Conservation (phyloP, 2,329 filamentous ascomycete species). For the Ceratocystis smalleyi region DNA sequence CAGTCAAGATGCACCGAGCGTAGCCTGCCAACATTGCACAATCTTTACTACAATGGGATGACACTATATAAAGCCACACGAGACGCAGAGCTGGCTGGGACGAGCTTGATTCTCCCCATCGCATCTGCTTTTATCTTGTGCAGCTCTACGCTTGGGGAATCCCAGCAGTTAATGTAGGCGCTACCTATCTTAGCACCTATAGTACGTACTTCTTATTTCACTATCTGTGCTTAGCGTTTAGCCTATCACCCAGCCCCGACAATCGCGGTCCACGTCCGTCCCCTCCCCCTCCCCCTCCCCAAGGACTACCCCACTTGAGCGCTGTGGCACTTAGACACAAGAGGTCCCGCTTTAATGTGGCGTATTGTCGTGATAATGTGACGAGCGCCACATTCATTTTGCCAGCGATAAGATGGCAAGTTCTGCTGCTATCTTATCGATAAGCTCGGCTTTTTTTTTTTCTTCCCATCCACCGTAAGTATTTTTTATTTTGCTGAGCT, state of each 20-base stretch:
- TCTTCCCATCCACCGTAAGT: neutral
- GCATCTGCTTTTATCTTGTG: too few species aligned
- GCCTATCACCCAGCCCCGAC: too few species aligned
- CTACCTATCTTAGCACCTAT: neutral
- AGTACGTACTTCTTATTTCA: neutral
- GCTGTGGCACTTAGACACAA: constrained; percentile 5
- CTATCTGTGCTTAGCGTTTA: neutral
- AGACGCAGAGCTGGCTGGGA: neutral
- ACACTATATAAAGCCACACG: neutral
- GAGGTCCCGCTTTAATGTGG: neutral
- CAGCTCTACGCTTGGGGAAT: too few species aligned
- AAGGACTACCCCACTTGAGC: too few species aligned
- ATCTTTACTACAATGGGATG: constrained; percentile 1
- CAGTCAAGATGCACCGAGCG: neutral
- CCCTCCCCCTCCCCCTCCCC: too few species aligned
- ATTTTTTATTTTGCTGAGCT: neutral
- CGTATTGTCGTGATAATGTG: neutral
- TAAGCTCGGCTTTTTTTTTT: constrained; percentile 6
- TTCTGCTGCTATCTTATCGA: neutral
- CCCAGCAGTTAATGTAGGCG: neutral
- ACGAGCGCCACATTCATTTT: neutral
- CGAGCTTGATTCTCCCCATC: too few species aligned
- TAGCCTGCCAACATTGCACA: neutral
- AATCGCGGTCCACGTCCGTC: too few species aligned
- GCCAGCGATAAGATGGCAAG: neutral